Evolutionary conservation across 352 stramenopile genomes (phyloP).

Genomic region (Phytophthora vignae): DNA sequence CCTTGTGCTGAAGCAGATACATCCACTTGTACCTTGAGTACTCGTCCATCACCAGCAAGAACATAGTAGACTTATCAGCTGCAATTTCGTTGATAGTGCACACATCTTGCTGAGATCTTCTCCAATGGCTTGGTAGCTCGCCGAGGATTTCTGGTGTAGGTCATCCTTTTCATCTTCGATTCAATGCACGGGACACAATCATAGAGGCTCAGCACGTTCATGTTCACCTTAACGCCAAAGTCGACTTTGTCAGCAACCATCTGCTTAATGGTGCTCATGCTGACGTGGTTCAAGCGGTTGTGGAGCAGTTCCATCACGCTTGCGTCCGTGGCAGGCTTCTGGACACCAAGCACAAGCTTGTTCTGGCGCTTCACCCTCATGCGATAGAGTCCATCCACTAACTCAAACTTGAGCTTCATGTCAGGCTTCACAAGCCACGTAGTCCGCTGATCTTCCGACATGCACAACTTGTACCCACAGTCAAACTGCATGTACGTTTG

Average conservation of each 20-base stretch:
- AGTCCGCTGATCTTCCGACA: neutral
- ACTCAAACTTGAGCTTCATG: neutral
- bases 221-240: conserved; percentile 3
- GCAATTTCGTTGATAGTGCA: conserved; percentile 6
- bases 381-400: neutral
- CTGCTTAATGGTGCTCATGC: neutral
- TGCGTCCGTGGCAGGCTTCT: neutral
- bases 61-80: neutral
- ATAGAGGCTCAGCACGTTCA: neutral
- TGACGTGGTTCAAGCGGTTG: neutral
- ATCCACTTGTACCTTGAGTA: conserved; percentile 1
- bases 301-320: conserved; percentile 4
- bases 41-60: conserved; percentile 1
- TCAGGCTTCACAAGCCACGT: conserved; percentile 4
- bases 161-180: conserved; percentile 2
- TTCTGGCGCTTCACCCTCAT: neutral
- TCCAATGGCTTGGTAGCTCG: neutral
- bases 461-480: neutral
- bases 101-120: neutral
- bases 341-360: neutral
- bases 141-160: conserved; percentile 1
- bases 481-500: conserved; percentile 8
- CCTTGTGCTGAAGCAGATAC: neutral
- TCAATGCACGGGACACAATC: conserved; percentile 2
- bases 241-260: neutral